Conservation (phyloP, 495 filamentous ascomycete genomes). For the Halenospora varia region DNA sequence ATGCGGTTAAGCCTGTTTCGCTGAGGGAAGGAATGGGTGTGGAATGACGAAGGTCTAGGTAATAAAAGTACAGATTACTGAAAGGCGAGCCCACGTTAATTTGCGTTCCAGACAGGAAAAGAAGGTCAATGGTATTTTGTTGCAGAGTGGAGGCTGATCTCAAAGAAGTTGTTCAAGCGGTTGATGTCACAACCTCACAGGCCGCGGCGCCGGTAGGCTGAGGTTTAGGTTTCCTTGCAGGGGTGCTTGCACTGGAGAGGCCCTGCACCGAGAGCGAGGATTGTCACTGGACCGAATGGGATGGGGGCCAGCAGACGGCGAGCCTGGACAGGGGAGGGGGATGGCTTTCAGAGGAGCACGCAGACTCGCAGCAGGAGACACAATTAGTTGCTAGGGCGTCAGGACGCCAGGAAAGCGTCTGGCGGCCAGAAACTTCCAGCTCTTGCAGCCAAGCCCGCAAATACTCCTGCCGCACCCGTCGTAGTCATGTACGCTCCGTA, state of each 20-base stretch:
- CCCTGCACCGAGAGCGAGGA: no score
- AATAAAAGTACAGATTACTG: constrained; percentile 6
- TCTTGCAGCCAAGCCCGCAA: no score
- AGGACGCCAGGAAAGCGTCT: no score
- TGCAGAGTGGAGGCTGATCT: constrained; percentile 26
- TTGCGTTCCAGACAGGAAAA: constrained; percentile 12
- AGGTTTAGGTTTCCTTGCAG: constrained; percentile 1
- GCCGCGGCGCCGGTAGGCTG: background rate
- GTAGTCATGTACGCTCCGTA: no score
- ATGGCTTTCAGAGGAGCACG: no score
- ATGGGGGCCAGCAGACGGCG: no score
- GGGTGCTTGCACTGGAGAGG: background rate
- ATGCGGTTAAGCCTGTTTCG: background rate
- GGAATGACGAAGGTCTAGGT: constrained; percentile 19
- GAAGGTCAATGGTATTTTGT: background rate
- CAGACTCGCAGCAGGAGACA: no score
- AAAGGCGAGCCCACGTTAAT: no score
- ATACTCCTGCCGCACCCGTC: no score
- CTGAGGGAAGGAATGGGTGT: constrained; percentile 15
- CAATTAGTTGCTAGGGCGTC: no score
- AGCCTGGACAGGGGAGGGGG: background rate
- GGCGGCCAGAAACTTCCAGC: no score
- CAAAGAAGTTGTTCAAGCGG: constrained; percentile 21
- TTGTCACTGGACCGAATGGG: no score
- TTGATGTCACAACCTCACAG: constrained; percentile 22